Conservation (phyloP, 2,329 filamentous ascomycete species). For the Monascus ruber region DNA sequence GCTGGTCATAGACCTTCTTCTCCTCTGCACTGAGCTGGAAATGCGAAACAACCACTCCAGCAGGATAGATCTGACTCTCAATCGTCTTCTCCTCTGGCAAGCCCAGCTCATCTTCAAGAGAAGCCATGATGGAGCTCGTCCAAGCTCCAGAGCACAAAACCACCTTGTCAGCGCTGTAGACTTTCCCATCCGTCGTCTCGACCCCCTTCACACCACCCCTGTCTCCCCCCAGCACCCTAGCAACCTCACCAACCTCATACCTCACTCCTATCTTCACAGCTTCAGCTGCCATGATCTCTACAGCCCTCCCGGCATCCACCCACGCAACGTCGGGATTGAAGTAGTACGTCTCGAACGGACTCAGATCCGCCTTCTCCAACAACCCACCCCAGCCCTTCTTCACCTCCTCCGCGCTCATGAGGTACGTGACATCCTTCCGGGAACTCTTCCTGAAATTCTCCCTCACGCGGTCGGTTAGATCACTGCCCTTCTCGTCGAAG, state of each 20-base stretch:
- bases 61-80: constrained; percentile 46
- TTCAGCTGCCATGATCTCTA: constrained; percentile 33
- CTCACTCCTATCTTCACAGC: constrained; percentile 35
- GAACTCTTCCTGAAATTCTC: constrained; percentile 42
- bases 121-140: constrained; percentile 43
- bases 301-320: constrained; percentile 40
- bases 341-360: constrained; percentile 33
- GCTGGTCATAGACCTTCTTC: constrained; percentile 35
- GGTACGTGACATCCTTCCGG: constrained; percentile 26
- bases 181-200: constrained; percentile 35
- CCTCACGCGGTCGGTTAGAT: constrained; percentile 41
- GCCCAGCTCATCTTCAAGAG: constrained; percentile 33
- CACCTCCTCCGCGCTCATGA: constrained; percentile 34
- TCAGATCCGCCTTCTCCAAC: constrained; percentile 25
- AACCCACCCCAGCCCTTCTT: constrained; percentile 31
- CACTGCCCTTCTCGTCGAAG: constrained; percentile 38
- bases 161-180: constrained; percentile 41
- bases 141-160: constrained; percentile 47
- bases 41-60: constrained; percentile 50
- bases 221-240: constrained; percentile 32
- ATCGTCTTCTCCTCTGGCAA: constrained; percentile 38
- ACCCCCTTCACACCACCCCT: constrained; percentile 31
- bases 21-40: constrained; percentile 42
- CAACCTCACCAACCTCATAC: constrained; percentile 34
- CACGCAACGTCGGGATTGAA: constrained; percentile 43